Percentiles rank a stretch among this genome's conserved stretches.
These are phyloP conservation scores for Lizonia empirigonia DNA, from an alignment of 2,329 filamentous ascomycete species.

Conservation along the genomic window DNA sequence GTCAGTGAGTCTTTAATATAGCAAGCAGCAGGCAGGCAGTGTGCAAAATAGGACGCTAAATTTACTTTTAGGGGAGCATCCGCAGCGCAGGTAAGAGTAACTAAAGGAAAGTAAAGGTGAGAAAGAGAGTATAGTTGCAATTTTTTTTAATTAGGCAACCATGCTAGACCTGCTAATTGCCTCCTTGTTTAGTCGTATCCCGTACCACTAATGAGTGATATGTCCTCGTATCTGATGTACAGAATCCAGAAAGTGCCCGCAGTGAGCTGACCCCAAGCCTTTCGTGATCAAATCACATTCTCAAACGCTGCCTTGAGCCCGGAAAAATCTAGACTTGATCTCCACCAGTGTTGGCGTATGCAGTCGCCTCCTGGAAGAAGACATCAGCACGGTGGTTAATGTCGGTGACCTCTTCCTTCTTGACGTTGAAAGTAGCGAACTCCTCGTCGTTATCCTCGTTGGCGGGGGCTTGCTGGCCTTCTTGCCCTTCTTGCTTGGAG, in stretches of 20 bases:
- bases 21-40: not conserved
- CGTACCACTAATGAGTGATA: no score
- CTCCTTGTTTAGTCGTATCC: no score
- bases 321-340: not conserved
- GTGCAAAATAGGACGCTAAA: not conserved
- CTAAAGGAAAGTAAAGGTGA: not conserved
- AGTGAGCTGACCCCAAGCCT: no score
- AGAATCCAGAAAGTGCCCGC: no score
- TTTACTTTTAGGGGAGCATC: not conserved
- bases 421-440: slow-evolving; percentile 15
- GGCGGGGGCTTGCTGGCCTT: not conserved
- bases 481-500: slow-evolving; percentile 24
- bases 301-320: not conserved
- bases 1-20: not conserved
- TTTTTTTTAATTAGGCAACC: not conserved
- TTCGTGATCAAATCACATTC: not conserved
- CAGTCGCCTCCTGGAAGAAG: slow-evolving; percentile 6
- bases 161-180: no score
- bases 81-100: not conserved
- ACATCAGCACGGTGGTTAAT: not conserved
- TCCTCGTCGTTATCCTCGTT: slow-evolving; percentile 28
- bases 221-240: no score
- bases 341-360: not conserved
- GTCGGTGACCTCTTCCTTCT: slow-evolving; percentile 26
- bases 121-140: not conserved